Conservation (phyloP, 2,329 filamentous ascomycete genomes). For the Aschersonia sp. region DNA sequence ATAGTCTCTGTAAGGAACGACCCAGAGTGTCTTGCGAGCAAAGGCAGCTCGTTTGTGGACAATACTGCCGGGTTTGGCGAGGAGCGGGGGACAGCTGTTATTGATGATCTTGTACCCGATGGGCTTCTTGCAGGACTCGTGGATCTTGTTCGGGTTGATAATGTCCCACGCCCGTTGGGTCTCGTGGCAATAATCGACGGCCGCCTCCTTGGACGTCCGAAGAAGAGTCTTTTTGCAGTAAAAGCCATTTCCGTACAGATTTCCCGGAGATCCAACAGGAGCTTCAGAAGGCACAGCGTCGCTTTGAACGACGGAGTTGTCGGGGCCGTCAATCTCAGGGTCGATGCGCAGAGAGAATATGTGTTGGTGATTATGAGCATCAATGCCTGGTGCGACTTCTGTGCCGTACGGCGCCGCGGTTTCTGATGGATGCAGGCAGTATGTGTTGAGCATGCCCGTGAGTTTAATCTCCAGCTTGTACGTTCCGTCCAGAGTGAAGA, state of each 20-base stretch:
- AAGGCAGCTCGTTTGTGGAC: conserved; percentile 25
- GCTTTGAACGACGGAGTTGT: conserved; percentile 54
- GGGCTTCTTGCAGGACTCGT: conserved; percentile 24
- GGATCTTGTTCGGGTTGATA: conserved; percentile 24
- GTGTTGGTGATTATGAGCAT: conserved; percentile 58
- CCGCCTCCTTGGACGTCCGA: conserved; percentile 9
- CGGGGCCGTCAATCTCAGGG: conserved; percentile 46
- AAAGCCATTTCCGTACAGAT: conserved; percentile 63
- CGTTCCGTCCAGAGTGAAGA: conserved; percentile 42
- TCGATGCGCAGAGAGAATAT: conserved; percentile 54
- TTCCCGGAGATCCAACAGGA: conserved; percentile 50
- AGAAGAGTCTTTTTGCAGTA: conserved; percentile 21
- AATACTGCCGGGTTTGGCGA: conserved; percentile 23
- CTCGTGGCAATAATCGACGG: conserved; percentile 12
- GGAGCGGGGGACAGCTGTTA: conserved; percentile 29
- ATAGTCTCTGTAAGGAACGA: conserved; percentile 25
- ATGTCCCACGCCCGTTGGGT: conserved; percentile 17
- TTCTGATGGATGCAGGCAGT: conserved; percentile 23
- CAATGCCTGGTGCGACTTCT: conserved; percentile 45
- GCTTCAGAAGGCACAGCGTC: conserved; percentile 48
- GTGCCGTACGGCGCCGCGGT: conserved; percentile 36
- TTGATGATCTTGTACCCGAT: conserved; percentile 32
- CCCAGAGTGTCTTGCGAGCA: conserved; percentile 25
- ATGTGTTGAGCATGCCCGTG: conserved; percentile 29
- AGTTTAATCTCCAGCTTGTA: conserved; percentile 45